Evolutionary conservation across 2,329 filamentous ascomycete genomes (phyloP).

Genomic region (Colletotrichum scovillei): DNA sequence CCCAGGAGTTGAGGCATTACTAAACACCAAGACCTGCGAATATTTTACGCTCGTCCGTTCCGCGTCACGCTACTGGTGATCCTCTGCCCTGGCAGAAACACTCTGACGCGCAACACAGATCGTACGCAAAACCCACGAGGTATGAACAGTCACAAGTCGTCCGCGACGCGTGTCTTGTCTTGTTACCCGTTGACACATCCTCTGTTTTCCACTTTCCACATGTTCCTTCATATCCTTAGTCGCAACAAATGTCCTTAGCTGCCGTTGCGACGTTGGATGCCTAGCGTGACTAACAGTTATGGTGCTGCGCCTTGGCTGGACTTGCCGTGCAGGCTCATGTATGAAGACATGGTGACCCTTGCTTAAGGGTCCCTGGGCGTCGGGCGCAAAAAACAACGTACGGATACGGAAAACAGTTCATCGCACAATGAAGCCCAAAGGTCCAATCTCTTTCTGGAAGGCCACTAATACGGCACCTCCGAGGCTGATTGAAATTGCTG

Average conservation of each 20-base stretch:
- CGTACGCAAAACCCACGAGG: too few species aligned
- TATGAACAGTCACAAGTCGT: background rate
- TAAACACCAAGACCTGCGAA: constrained; percentile 33
- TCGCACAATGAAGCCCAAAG: constrained; percentile 39
- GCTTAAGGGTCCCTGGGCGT: constrained; percentile 47
- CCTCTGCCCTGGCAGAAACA: background rate
- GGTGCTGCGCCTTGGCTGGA: constrained; percentile 49
- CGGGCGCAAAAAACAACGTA: constrained; percentile 44
- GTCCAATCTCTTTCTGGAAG: constrained; percentile 44
- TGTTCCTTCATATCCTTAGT: background rate
- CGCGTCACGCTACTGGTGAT: constrained; percentile 12
- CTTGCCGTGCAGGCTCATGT: constrained; percentile 46
- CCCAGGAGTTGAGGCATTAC: constrained; percentile 25
- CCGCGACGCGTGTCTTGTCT: background rate
- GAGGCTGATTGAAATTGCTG: constrained; percentile 43
- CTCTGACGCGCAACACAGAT: background rate
- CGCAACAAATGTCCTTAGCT: background rate
- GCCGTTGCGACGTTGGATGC: background rate
- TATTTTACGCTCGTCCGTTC: constrained; percentile 37
- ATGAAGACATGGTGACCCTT: constrained; percentile 46
- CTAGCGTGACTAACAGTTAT: background rate
- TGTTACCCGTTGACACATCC: background rate
- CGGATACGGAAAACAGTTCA: constrained; percentile 1
- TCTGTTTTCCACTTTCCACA: background rate
- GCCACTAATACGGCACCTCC: constrained; percentile 52